Base-by-base conservation (phyloP, 352 stramenopile genomes). In the Globisporangium nodosum region DNA sequence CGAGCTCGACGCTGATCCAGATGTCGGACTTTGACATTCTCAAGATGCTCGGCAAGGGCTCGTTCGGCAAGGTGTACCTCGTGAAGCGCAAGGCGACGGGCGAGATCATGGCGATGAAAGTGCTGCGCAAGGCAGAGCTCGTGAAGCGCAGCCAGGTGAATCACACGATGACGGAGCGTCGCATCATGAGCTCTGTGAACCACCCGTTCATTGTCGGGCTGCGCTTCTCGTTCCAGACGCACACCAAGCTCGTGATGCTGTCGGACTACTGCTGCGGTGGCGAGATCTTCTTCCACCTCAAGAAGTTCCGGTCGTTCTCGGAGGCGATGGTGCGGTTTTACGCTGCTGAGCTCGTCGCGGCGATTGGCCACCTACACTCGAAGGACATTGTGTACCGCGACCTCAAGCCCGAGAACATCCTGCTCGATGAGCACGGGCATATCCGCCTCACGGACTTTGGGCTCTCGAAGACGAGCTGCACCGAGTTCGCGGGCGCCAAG, bases 191-290 rank as follows among this genome's bases (percentile, higher is more conserved):
- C 60, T 88, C 97, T 20, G 76, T 94, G 43, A 78, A 97, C 61
- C 96, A 99, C 71, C 94, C 96, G 27, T 99, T 99, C 73, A 97
- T 99, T 45, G 96, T 98, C 49, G 91, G 90, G 48, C 74, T 99
- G 20, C 88, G 95, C 39, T 97, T 90, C 60, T 86, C 89, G 46
- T 97, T 97, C 68, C 89, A 97, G 71, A 97, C 89, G 16, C 71
- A 85, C 30, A 92, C 71, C 60, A 97, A 96, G 63, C 83, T 97
- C 33, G 90, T 97, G 58, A 93, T 97, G 82, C 80, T 97, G 39
- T 96, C 81, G 16, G 86, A 96, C 58, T 96, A 95, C 56, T 93
- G 86, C 67, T 93, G 81, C 49, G 89, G 89, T 30, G 89, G 89
- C 35, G 89, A 97, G 68, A 92, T 97, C 50, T 97, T 97, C 67